Percentiles rank a stretch among this genome's conserved stretches.
These are phyloP conservation scores for Daphne laureola DNA, from an alignment of 441 rosid species.

Conservation along the genomic window DNA sequence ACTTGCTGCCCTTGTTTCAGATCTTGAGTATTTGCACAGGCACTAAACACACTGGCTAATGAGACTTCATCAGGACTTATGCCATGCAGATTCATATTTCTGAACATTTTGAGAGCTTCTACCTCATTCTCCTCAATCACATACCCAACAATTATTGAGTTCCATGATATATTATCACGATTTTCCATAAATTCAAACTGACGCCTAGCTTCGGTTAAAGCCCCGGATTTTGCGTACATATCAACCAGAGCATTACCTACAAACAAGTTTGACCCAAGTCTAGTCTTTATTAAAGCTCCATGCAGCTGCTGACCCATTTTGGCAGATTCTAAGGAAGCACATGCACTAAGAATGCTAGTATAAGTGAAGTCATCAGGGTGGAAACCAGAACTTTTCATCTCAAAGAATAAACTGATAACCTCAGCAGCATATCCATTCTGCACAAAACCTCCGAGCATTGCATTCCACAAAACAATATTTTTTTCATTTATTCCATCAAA, in stretches of 20 bases:
- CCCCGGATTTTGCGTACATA: constrained; percentile 92
- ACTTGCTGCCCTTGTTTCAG: constrained; percentile 51
- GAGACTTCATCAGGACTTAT: constrained; percentile 73
- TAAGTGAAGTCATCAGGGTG: constrained; percentile 72
- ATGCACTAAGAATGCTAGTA: constrained; percentile 79
- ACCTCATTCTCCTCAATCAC: constrained; percentile 60
- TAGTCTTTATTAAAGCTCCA: constrained; percentile 51
- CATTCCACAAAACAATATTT: constrained; percentile 80
- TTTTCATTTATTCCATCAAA: constrained; percentile 59
- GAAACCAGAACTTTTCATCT: constrained; percentile 53
- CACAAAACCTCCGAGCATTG: constrained; percentile 77
- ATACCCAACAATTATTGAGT: constrained; percentile 83
- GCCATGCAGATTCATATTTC: constrained; percentile 41
- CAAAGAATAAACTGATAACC: constrained; percentile 48
- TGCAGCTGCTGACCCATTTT: constrained; percentile 68
- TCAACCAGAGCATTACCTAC: constrained; percentile 85
- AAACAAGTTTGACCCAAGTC: constrained; percentile 46
- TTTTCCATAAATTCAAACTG: constrained; percentile 54
- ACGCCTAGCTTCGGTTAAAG: constrained; percentile 55
- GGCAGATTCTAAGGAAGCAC: constrained; percentile 53
- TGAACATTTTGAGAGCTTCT: constrained; percentile 66
- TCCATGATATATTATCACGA: constrained; percentile 74
- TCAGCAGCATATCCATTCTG: constrained; percentile 56
- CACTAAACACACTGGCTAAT: constrained; percentile 70
- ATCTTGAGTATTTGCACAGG: constrained; percentile 62